phyloP scores from a whole-genome alignment of 495 filamentous ascomycete genomes.

The Friedmanniomyces simplex region DNA sequence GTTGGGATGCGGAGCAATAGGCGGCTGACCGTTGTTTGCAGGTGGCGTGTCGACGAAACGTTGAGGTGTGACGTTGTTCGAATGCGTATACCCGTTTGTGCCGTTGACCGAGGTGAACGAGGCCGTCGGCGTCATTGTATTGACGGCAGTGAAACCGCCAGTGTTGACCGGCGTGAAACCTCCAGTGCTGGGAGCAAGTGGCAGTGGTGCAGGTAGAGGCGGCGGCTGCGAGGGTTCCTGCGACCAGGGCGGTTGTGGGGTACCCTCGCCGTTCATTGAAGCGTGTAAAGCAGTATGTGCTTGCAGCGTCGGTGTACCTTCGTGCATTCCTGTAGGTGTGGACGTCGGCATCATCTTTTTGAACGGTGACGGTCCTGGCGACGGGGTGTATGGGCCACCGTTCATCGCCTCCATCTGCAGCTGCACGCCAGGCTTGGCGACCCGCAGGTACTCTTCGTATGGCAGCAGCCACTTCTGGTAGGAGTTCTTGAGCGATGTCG shows the following conservation, averaged over 20 bases:
- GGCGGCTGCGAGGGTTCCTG: constrained; percentile 33
- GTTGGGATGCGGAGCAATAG: constrained; percentile 33
- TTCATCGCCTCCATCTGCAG: constrained; percentile 89
- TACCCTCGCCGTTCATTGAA: constrained; percentile 47
- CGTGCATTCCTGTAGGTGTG: constrained; percentile 51
- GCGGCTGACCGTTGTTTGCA: constrained; percentile 12
- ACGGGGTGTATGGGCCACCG: constrained; percentile 86
- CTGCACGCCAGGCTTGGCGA: constrained; percentile 93
- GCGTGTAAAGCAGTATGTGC: constrained; percentile 58
- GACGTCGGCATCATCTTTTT: constrained; percentile 57
- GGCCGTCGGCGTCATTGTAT: constrained; percentile 27
- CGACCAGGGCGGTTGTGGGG: constrained; percentile 43
- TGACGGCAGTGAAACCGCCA: constrained; percentile 74
- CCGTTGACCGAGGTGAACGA: constrained; percentile 19
- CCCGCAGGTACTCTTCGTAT: constrained; percentile 87
- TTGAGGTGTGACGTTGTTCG: constrained; percentile 31
- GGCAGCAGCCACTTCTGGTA: constrained; percentile 93
- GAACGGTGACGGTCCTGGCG: constrained; percentile 75
- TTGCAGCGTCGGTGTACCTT: constrained; percentile 60
- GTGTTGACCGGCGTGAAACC: constrained; percentile 80
- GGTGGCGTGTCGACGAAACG: constrained; percentile 43
- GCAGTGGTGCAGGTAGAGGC: constrained; percentile 14
- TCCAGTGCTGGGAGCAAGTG: constrained; percentile 28
- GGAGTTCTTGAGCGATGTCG: constrained; percentile 96
- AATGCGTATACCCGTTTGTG: constrained; percentile 7